Percentiles rank a stretch among this genome's conserved stretches.
Conservation (phyloP, 176 grass and related monocot genomes). For the Areca catechu region DNA sequence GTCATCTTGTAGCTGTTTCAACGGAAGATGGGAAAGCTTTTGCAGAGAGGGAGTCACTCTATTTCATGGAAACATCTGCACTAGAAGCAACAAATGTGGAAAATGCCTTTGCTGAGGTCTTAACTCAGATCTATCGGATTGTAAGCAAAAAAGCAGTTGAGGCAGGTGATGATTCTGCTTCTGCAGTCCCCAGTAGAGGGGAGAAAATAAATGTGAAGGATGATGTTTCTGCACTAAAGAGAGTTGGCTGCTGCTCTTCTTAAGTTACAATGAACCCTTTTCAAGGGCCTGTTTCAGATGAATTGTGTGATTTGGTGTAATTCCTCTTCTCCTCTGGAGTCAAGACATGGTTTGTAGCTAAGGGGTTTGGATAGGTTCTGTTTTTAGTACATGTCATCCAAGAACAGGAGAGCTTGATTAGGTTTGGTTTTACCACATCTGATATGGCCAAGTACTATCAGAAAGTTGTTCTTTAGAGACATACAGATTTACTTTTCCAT, state of each 20-base stretch:
- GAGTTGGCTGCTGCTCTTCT: conserved; percentile 72
- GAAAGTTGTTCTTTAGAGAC: too few relatives aligned
- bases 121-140: conserved; percentile 77
- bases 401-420: conserved; percentile 26
- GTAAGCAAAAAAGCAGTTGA: conserved; percentile 69
- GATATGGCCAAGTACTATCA: background rate
- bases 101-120: conserved; percentile 68
- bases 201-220: conserved; percentile 86
- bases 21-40: conserved; percentile 64
- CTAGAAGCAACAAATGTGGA: conserved; percentile 80
- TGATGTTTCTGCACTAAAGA: conserved; percentile 62
- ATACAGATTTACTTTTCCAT: too few relatives aligned
- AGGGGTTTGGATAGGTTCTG: conserved; percentile 27
- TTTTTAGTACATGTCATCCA: conserved; percentile 7
- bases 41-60: conserved; percentile 67
- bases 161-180: conserved; percentile 41
- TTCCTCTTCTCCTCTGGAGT: conserved; percentile 13
- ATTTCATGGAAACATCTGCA: conserved; percentile 92
- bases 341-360: conserved; percentile 22
- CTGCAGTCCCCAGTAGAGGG: conserved; percentile 51
- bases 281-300: background rate
- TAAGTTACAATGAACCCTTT: conserved; percentile 1
- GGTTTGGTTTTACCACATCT: conserved; percentile 22
- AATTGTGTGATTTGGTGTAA: conserved; percentile 13
- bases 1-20: conserved; percentile 63